phyloP scores from a whole-genome alignment of 306 rosid genomes.

The Medicago arabica region DNA sequence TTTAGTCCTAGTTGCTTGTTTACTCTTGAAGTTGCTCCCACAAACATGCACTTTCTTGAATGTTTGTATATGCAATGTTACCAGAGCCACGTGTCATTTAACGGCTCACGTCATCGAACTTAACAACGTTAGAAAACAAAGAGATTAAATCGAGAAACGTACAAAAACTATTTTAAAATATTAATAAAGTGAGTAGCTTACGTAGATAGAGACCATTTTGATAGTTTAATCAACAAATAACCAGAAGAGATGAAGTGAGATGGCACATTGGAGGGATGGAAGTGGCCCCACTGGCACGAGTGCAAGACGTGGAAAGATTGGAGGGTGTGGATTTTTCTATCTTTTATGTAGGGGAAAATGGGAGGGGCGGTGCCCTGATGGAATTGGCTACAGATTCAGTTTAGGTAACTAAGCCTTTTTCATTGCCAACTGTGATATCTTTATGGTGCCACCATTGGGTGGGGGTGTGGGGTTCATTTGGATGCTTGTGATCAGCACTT shows the following conservation, averaged over 20 bases:
- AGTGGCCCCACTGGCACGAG: constrained; percentile 61
- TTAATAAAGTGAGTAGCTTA: no score
- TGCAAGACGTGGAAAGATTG: constrained; percentile 59
- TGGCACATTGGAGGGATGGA: constrained; percentile 49
- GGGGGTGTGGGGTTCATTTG: constrained; percentile 19
- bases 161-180: no score
- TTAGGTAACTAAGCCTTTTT: constrained; percentile 9
- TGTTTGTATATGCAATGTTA: no score
- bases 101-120: no score
- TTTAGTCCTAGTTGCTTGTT: no score
- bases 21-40: no score
- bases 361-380: constrained; percentile 55
- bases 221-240: no score
- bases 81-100: no score
- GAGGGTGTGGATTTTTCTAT: not conserved
- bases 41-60: no score
- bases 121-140: no score
- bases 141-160: no score
- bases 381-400: constrained; percentile 27
- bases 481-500: constrained; percentile 44
- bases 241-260: constrained; percentile 30
- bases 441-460: constrained; percentile 41
- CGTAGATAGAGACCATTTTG: no score
- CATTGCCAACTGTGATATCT: constrained; percentile 23
- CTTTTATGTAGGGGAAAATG: not conserved